Conservation (phyloP, 1,139 yeast genomes). For the Debaryomyces nepalensis region DNA sequence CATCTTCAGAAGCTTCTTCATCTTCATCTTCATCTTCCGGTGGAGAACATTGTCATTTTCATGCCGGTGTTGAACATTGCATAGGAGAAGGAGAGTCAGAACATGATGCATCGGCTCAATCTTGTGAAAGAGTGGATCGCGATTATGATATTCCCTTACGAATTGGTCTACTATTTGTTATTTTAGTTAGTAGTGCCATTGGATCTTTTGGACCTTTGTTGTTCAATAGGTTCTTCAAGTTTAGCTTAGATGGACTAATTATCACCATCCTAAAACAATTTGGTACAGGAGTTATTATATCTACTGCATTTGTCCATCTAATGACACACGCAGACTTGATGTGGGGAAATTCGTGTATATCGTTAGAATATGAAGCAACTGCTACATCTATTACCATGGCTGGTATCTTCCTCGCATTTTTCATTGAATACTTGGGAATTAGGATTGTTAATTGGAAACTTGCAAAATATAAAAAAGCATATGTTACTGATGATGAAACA, state of each 20-base stretch:
- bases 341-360: conserved; percentile 33
- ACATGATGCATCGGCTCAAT: conserved; percentile 10
- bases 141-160: conserved; percentile 34
- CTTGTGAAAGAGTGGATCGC: conserved; percentile 26
- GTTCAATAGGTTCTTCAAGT: conserved; percentile 24
- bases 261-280: conserved; percentile 29
- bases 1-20: conserved; percentile 9
- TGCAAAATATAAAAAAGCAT: no score
- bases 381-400: conserved; percentile 40
- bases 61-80: conserved; percentile 48
- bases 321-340: conserved; percentile 26
- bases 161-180: conserved; percentile 35
- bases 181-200: conserved; percentile 33
- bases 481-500: conserved; percentile 2
- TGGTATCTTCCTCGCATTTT: conserved; percentile 36
- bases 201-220: conserved; percentile 34
- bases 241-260: conserved; percentile 26
- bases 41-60: conserved; percentile 40
- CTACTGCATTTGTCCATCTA: conserved; percentile 34
- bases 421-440: conserved; percentile 28
- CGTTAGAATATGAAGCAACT: conserved; percentile 31
- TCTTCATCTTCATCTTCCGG: conserved; percentile 17
- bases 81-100: conserved; percentile 23
- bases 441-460: conserved; percentile 14
- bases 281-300: conserved; percentile 32